These are phyloP conservation scores for Pseudonectria buxi DNA, from an alignment of 2,329 filamentous ascomycete genomes.

Conservation along the genomic window DNA sequence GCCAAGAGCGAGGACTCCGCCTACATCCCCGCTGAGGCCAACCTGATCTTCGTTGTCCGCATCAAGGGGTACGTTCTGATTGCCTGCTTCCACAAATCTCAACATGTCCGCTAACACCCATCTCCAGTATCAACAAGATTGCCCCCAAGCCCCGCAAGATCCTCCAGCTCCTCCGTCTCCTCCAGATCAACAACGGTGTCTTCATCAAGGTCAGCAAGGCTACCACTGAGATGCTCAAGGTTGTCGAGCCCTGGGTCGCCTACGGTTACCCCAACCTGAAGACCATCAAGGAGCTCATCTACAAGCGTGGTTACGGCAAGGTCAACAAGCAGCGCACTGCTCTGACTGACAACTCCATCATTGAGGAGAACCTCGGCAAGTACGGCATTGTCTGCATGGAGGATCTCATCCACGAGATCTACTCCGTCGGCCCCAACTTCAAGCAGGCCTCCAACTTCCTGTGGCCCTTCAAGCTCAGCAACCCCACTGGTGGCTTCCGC, in stretches of 20 bases:
- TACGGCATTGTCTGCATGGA: slow-evolving; percentile 99
- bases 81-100: background rate
- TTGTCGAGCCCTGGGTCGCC: slow-evolving; percentile 97
- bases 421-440: slow-evolving; percentile 98
- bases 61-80: slow-evolving; percentile 76
- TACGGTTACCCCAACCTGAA: slow-evolving; percentile 99
- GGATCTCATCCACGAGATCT: slow-evolving; percentile 99
- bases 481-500: slow-evolving; percentile 95
- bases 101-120: slow-evolving; percentile 1
- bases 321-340: slow-evolving; percentile 96
- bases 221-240: slow-evolving; percentile 92
- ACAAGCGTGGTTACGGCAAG: slow-evolving; percentile 99
- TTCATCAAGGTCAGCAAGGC: slow-evolving; percentile 98
- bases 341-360: slow-evolving; percentile 94
- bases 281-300: slow-evolving; percentile 97
- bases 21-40: slow-evolving; percentile 90
- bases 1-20: slow-evolving; percentile 89
- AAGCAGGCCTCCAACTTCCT: slow-evolving; percentile 99
- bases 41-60: slow-evolving; percentile 95
- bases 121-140: slow-evolving; percentile 97
- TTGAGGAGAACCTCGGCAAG: slow-evolving; percentile 94
- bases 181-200: slow-evolving; percentile 99
- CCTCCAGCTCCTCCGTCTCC: slow-evolving; percentile 95
- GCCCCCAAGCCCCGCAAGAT: slow-evolving; percentile 99
- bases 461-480: slow-evolving; percentile 99